A percentile compares a stretch with the other conserved stretches of the same genome.
These are phyloP conservation scores for Saturnispora hagleri DNA, from an alignment of 805 yeast genomes.

Conservation along the genomic window DNA sequence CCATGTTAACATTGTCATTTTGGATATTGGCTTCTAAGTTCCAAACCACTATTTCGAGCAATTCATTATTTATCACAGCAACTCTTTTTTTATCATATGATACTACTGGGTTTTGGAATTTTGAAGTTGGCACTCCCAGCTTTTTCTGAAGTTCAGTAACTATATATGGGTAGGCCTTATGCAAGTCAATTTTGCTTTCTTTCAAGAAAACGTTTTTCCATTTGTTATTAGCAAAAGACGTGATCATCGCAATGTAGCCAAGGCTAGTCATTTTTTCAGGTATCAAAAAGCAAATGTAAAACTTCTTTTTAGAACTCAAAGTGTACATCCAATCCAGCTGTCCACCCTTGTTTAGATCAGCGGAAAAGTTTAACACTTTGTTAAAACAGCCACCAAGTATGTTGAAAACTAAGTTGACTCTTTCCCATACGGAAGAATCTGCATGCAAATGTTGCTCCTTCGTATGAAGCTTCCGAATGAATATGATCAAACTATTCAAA, in stretches of 20 bases:
- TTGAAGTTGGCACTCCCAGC: not conserved
- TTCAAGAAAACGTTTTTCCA: constrained; percentile 4
- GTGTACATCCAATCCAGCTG: constrained; percentile 1
- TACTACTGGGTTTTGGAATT: not conserved
- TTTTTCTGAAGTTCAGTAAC: not conserved
- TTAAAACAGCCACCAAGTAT: constrained; percentile 13
- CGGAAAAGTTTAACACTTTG: not conserved
- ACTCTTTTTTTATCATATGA: not conserved
- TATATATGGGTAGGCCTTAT: not conserved
- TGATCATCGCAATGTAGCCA: constrained; percentile 18
- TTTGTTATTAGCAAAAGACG: not conserved
- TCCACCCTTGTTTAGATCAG: not conserved
- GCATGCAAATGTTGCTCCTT: not conserved
- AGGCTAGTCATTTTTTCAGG: constrained; percentile 10
- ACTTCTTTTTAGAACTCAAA: not conserved
- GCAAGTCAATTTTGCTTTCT: not conserved
- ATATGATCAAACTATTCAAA: constrained; percentile 13
- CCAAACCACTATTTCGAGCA: not conserved
- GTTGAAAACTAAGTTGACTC: constrained; percentile 17
- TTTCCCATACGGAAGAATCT: constrained; percentile 12
- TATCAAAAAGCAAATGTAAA: not conserved
- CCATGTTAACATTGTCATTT: constrained; percentile 6
- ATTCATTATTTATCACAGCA: not conserved
- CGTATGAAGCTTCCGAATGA: constrained; percentile 8
- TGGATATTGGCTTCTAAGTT: not conserved